Evolutionary conservation across 2,329 filamentous ascomycete genomes (phyloP).

Genomic region (Phyllachora maydis): DNA sequence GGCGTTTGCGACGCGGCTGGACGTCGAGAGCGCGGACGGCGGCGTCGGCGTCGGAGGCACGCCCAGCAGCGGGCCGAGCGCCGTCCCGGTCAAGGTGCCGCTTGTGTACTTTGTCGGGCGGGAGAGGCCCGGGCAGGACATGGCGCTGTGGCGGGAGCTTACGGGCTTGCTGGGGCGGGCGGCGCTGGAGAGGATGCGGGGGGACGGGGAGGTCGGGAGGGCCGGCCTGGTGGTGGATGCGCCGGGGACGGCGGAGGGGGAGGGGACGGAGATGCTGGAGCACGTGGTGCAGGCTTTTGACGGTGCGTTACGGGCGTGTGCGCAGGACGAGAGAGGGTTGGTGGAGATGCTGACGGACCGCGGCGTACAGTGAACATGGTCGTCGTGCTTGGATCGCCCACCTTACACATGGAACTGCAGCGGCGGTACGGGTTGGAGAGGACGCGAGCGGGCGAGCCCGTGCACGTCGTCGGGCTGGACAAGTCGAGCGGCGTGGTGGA

Average conservation of each 20-base stretch:
- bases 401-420: slow-evolving; percentile 53
- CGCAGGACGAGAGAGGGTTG: slow-evolving; percentile 18
- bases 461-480: slow-evolving; percentile 59
- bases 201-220: slow-evolving; percentile 49
- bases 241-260: slow-evolving; percentile 34
- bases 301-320: too few species aligned
- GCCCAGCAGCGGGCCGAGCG: slow-evolving; percentile 75
- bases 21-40: slow-evolving; percentile 57
- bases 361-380: slow-evolving; percentile 65
- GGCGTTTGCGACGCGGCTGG: slow-evolving; percentile 73
- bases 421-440: too few species aligned
- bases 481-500: slow-evolving; percentile 74
- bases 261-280: slow-evolving; percentile 53
- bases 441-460: slow-evolving; percentile 47
- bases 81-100: slow-evolving; percentile 77
- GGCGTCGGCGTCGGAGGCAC: slow-evolving; percentile 87
- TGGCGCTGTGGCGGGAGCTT: slow-evolving; percentile 51
- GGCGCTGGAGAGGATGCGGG: slow-evolving; percentile 55
- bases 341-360: slow-evolving; percentile 65
- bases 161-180: slow-evolving; percentile 60
- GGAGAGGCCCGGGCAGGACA: slow-evolving; percentile 50
- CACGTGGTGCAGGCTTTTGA: slow-evolving; percentile 39
- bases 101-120: slow-evolving; percentile 79
- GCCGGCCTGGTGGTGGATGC: slow-evolving; percentile 78
- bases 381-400: slow-evolving; percentile 61